Evolutionary conservation across 2,329 filamentous ascomycete species (phyloP), one percentile per base, ranked within the genome.

Genomic region (Talaromyces sp.): DNA sequence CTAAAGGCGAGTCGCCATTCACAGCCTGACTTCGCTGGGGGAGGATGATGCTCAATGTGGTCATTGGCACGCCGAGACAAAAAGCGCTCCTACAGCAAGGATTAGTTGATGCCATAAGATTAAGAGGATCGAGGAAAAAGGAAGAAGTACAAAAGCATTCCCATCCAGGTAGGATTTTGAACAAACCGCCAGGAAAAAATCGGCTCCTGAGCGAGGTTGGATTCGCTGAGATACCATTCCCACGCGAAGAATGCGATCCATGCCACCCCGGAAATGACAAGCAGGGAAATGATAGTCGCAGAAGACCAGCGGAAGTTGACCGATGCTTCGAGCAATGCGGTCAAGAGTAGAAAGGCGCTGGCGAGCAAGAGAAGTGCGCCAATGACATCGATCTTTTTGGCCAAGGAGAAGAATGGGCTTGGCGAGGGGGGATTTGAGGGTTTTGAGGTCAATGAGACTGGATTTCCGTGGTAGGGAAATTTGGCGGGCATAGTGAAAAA

Each of bases 261-360:
- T 17, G 66, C 62, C 32, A 73, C 70, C 4, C 50, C 57, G 11
- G 57, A 58, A 24, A 53, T 41, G 10, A 52, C 57, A 17, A 58
- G 46, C 9, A 58, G 50, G 17, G 35, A 27, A 27, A 58, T 41
- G 9, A 81, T 73, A 5, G 73, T 62, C 0, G 71, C 69, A 50
- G 74, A 77, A 8, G 62, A 67, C 80, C 80, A 83, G 3, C 74
- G 64, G 56, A 77, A 80, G 6, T 68, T 68, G 19, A 72, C 65
- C 5, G 79, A 79, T 6, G 69, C 79, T 62, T 80, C 72, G 53
- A 82, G 75, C 14, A 82, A 69, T 1, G 75, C 78, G 43, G 79
- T 77, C 17, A 81, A 74, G n/a, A 82, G 64, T 3, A 81, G 69
- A 3, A 79, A 72, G 0, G 78, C 79, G 3, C 74, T 73, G 0